phyloP scores from a whole-genome alignment of 331 rosid genomes.

The Rosa hybrid region DNA sequence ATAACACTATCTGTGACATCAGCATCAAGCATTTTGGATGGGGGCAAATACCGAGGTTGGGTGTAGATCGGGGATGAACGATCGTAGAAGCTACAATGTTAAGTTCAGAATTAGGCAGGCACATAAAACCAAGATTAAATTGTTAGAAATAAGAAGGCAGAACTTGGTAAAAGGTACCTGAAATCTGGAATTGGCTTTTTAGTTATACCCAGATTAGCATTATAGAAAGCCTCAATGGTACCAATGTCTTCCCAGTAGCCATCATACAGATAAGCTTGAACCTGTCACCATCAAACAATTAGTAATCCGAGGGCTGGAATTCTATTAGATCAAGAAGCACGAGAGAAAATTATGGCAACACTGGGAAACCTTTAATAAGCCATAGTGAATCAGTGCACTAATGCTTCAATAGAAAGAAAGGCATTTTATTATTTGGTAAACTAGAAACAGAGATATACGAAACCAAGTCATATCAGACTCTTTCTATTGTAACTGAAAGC shows the following conservation, averaged over 20 bases:
- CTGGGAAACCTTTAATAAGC: neutral
- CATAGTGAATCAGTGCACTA: neutral
- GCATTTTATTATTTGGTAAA: neutral
- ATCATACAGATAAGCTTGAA: constrained; percentile 95
- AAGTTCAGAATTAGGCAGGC: constrained; percentile 21
- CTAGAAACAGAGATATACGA: neutral
- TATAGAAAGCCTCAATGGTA: constrained; percentile 97
- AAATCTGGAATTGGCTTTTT: constrained; percentile 97
- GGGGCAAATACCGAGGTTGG: constrained; percentile 96
- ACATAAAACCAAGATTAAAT: constrained; percentile 2
- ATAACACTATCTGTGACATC: constrained; percentile 98
- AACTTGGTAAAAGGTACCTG: constrained; percentile 47
- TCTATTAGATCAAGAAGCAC: neutral
- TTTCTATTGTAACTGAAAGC: neutral
- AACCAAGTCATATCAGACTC: neutral
- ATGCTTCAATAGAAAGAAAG: neutral
- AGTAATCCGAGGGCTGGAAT: constrained; percentile 5
- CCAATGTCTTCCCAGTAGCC: constrained; percentile 99
- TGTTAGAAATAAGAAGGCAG: constrained; percentile 18
- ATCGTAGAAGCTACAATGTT: constrained; percentile 78
- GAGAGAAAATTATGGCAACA: neutral
- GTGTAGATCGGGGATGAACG: constrained; percentile 99
- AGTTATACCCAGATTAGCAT: constrained; percentile 95
- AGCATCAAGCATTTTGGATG: constrained; percentile 98
- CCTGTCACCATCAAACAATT: constrained; percentile 45